These are phyloP conservation scores for Wickerhamomyces chaumierensis DNA, from an alignment of 805 yeast genomes.

Conservation along the genomic window DNA sequence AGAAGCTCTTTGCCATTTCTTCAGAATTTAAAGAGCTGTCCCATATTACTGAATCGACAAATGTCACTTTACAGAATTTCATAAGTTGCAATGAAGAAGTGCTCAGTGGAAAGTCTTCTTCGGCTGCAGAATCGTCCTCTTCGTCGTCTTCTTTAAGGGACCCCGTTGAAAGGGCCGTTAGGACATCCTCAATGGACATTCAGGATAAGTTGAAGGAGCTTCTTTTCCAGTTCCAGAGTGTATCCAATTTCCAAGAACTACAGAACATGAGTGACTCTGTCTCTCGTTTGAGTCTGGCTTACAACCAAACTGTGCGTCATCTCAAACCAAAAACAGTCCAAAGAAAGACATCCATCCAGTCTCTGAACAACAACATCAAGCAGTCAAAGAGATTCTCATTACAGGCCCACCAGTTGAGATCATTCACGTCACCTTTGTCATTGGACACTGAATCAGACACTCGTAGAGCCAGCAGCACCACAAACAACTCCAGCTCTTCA, in stretches of 20 bases:
- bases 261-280: background rate
- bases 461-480: too few species aligned
- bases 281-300: background rate
- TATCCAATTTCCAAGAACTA: background rate
- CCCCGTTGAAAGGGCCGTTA: background rate
- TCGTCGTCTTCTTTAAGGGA: background rate
- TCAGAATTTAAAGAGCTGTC: background rate
- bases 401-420: background rate
- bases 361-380: background rate
- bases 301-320: background rate
- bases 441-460: constrained; percentile 1
- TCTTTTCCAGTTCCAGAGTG: background rate
- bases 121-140: background rate
- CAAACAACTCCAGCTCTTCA: constrained; percentile 3
- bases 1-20: background rate
- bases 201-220: background rate
- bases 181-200: background rate
- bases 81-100: too few species aligned
- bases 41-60: background rate
- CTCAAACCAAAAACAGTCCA: background rate
- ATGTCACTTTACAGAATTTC: background rate
- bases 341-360: background rate
- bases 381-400: background rate
- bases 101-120: background rate
- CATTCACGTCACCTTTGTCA: background rate